Evolutionary conservation across 202 grass and related monocot species (phyloP), one percentile per base, ranked within the genome.

Genomic region (Brachypodium distachyon): DNA sequence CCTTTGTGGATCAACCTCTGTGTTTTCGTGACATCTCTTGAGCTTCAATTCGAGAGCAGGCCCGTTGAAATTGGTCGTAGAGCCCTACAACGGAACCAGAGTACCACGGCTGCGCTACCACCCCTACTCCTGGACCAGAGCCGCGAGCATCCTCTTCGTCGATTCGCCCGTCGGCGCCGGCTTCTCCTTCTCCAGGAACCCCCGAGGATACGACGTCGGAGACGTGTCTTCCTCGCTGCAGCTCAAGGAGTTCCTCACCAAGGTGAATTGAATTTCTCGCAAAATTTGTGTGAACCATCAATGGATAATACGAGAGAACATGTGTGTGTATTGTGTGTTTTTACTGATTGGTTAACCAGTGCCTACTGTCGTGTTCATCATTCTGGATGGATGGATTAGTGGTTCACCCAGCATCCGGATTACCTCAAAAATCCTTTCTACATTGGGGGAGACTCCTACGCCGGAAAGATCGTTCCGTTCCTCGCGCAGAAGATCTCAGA

Each of bases 391-490:
- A n/a, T 36, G 33, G 33, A 12, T 6, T 1, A 43, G 40, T 14
- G 22, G 43, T 70, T 28, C 16, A 23, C 2, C 5, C 22, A 31
- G 26, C 27, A 58, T 17, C 22, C 25, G 3, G 27, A 58, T 58
- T 31, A 58, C 65, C 6, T 58, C 4, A 1, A 25, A 17, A 58
- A 58, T 17, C 55, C 55, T 6, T 58, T 58, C 27, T 58, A 58
- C 27, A 11, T 58, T 14, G 55, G 55, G 13, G 55, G 55, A 7
- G 55, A 26, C 5, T 58, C 55, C 9, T 84, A 84, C 41, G 60
- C 53, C 28, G 82, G 73, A 18, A 84, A 77, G 32, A 72, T 51
- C 19, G 82, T 59, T 6, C 82, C 82, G 3, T 52, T 77, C 26
- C 29, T 55, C 19, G n/a, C 82, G 1, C 51, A 71, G 47, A 57